Conservation (phyloP, 2,329 filamentous ascomycete species). For the Pestalotiopsis sp. region DNA sequence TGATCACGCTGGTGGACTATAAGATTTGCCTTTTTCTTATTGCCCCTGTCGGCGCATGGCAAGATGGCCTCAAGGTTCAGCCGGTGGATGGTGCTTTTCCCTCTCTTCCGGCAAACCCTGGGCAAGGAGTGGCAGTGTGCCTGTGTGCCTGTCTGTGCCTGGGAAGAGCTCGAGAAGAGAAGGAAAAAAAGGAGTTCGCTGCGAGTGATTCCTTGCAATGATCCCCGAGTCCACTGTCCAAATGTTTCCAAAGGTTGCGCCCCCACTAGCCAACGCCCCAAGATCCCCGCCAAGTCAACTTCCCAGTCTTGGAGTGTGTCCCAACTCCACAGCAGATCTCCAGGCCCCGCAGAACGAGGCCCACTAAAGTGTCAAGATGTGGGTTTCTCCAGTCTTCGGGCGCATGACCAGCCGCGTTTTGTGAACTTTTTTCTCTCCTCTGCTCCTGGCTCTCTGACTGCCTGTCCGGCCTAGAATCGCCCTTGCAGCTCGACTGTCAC, state of each 20-base stretch:
- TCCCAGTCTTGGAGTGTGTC: neutral
- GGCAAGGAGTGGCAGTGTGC: neutral
- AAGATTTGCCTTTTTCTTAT: neutral
- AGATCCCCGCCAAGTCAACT: neutral
- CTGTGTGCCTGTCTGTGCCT: neutral
- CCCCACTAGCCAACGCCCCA: neutral
- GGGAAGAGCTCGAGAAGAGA: neutral
- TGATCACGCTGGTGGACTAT: neutral
- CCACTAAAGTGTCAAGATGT: conserved; percentile 2
- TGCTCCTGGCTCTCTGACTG: neutral
- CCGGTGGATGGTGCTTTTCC: neutral
- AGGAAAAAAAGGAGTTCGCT: neutral
- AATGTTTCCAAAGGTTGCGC: neutral
- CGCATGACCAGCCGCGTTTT: conserved; percentile 8
- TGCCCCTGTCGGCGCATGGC: neutral
- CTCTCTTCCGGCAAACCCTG: neutral
- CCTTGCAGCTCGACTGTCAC: conserved; percentile 7
- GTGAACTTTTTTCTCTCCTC: neutral
- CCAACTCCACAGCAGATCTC: conserved; percentile 1
- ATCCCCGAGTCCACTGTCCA: neutral
- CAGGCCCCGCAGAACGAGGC: conserved; percentile 1
- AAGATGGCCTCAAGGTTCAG: neutral
- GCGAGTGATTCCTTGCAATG: neutral
- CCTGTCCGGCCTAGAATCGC: conserved; percentile 5
- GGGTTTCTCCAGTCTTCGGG: neutral